A percentile compares a stretch with the other conserved stretches of the same genome.
phyloP scores from a whole-genome alignment of 306 rosid species.

The Parietaria judaica region DNA sequence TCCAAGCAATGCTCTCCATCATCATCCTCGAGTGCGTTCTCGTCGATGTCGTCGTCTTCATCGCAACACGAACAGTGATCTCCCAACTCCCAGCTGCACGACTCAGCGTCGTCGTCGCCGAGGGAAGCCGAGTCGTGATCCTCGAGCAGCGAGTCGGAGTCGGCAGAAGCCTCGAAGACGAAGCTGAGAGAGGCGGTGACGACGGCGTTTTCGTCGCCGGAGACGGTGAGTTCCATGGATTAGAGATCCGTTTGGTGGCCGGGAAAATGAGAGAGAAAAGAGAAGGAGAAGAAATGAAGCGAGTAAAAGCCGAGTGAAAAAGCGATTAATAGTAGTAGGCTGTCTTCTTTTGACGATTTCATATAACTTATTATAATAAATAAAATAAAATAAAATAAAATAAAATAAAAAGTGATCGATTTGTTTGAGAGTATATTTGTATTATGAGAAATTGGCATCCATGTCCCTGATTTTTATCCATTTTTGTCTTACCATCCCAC shows the following conservation, averaged over 20 bases:
- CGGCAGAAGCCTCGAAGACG: conserved; percentile 66
- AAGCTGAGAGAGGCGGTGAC: conserved; percentile 39
- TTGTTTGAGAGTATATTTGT: too few species aligned
- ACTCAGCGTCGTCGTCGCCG: conserved; percentile 49
- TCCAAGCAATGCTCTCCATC: conserved; percentile 7
- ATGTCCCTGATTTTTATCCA: too few species aligned
- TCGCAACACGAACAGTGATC: conserved; percentile 12
- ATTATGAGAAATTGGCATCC: too few species aligned
- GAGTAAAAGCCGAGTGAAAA: background rate
- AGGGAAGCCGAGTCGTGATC: conserved; percentile 1
- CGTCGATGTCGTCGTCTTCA: conserved; percentile 17
- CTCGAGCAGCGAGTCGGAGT: conserved; percentile 47
- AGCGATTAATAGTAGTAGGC: background rate
- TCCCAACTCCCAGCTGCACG: conserved; percentile 49
- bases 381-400: too few species aligned
- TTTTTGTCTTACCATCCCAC: too few species aligned
- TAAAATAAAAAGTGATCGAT: too few species aligned
- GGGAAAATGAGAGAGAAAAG: background rate
- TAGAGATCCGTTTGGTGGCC: background rate
- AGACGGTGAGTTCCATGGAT: conserved; percentile 20
- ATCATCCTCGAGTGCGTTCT: conserved; percentile 14
- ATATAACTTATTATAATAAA: background rate
- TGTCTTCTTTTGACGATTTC: background rate
- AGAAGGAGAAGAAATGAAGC: background rate
- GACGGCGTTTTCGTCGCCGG: background rate